Base-by-base conservation (phyloP, 2,329 filamentous ascomycete genomes). In the Hawksworthiomyces lignivorus region DNA sequence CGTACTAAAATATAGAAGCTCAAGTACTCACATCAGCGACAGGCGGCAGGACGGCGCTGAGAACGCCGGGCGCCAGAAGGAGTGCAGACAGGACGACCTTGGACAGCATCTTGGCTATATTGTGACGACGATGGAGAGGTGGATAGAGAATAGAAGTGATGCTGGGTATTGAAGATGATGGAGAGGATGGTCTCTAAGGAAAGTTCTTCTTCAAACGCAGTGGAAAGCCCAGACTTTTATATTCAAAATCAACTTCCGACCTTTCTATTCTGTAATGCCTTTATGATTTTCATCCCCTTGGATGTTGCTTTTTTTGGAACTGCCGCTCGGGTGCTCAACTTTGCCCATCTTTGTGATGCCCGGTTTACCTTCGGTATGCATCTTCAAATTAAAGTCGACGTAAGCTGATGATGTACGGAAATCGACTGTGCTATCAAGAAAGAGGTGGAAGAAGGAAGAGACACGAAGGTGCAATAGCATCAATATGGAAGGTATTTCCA, bases 51-150 rank as follows among this genome's bases (percentile, higher is more conserved):
- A 46, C 42, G 39, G 36, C 39, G 33, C 45, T 39, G n/a, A 50
- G 40, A 24, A 45, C 41, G 36, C 43, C 38, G 30, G 48, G 45
- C 15, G 43, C 48, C 34, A 48, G 41, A 29, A 50, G 48, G 21
- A 50, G 45, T 10, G 45, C 43, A 27, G 45, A 26, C 4, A 50
- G 36, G 29, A 45, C 29, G 24, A 45, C 20, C 41, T 42, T 44
- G 48, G 48, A 41, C 14, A 44, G 39, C 45, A 50, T 50, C 24
- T 24, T 46, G 48, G 28, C 5, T 12, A 29, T 26, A 4, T 8
- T 8, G 24, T 26, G 17, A 29, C 29, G 21, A 7, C 17, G 17
- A 29, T 41, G 14, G 24, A 24, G 19, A 22, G 26, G 4, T 30
- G 10, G 24, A 2, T 12, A 26, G 3, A 26, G 12, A 26, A 26